phyloP scores from a whole-genome alignment of 352 stramenopile species.

The Pythium rhizo-oryzae region DNA sequence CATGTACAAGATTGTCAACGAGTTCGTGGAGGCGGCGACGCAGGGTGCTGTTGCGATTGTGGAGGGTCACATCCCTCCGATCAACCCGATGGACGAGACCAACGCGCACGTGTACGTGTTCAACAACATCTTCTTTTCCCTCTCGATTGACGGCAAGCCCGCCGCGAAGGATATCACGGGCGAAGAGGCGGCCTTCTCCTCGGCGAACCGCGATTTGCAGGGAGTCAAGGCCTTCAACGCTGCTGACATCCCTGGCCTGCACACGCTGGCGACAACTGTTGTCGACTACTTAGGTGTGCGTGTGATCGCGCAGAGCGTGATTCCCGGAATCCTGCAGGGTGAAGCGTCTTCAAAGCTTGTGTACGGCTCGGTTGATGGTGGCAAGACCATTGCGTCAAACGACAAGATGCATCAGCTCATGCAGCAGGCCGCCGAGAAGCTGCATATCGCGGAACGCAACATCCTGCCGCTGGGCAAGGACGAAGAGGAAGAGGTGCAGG shows the following conservation, averaged over 20 bases:
- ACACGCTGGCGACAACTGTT: conserved; percentile 95
- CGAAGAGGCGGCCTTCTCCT: conserved; percentile 85
- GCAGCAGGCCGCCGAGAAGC: conserved; percentile 72
- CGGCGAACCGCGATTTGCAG: conserved; percentile 89
- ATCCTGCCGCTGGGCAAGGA: conserved; percentile 80
- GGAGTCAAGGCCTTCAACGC: conserved; percentile 93
- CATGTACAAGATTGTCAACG: conserved; percentile 94
- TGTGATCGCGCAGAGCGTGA: conserved; percentile 95
- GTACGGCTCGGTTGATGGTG: conserved; percentile 94
- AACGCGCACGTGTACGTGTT: conserved; percentile 96
- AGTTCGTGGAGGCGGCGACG: conserved; percentile 95
- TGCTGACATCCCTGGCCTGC: conserved; percentile 86
- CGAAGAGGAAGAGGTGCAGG: conserved; percentile 43
- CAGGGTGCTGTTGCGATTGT: conserved; percentile 92
- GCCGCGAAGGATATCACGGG: conserved; percentile 62
- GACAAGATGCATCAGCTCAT: conserved; percentile 94
- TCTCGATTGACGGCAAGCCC: conserved; percentile 84
- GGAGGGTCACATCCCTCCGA: conserved; percentile 93
- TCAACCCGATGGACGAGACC: conserved; percentile 95
- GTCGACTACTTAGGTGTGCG: conserved; percentile 95
- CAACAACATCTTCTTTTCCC: conserved; percentile 98
- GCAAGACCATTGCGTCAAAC: conserved; percentile 89
- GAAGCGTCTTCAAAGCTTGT: conserved; percentile 95
- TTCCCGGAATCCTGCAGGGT: conserved; percentile 95
- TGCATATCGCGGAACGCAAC: conserved; percentile 89